phyloP scores from a whole-genome alignment of 2,329 filamentous ascomycete species.

The Beauveria sp. region DNA sequence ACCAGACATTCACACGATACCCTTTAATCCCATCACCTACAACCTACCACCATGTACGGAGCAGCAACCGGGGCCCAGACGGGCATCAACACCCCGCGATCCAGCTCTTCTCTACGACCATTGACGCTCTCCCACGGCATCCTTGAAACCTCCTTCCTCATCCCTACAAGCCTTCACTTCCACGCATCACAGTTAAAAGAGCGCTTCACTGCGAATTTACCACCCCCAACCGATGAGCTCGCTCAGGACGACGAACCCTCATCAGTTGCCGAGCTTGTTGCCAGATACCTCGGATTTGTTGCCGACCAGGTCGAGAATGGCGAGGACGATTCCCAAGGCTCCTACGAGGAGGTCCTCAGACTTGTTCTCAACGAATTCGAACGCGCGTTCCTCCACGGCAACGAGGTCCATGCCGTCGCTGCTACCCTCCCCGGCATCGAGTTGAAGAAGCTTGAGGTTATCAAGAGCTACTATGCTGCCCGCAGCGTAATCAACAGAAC shows the following conservation, averaged over 20 bases:
- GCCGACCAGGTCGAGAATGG: constrained; percentile 85
- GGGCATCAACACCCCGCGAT: constrained; percentile 93
- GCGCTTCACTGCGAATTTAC: constrained; percentile 75
- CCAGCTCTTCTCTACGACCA: constrained; percentile 83
- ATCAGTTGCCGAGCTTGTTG: constrained; percentile 84
- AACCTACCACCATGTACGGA: constrained; percentile 66
- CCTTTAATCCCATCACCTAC: constrained; percentile 19
- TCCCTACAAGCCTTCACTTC: constrained; percentile 93
- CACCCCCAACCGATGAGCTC: constrained; percentile 88
- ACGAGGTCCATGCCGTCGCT: constrained; percentile 89
- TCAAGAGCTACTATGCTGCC: constrained; percentile 86
- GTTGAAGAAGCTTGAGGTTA: constrained; percentile 83
- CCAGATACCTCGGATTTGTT: constrained; percentile 85
- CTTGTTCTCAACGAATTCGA: constrained; percentile 93
- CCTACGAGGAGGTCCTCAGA: constrained; percentile 88
- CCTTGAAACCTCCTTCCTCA: constrained; percentile 91
- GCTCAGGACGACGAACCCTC: constrained; percentile 99
- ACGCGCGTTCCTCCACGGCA: constrained; percentile 85
- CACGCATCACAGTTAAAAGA: constrained; percentile 93
- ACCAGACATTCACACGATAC: constrained; percentile 33
- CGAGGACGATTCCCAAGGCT: constrained; percentile 81
- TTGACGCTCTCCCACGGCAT: constrained; percentile 87
- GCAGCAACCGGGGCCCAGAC: constrained; percentile 79
- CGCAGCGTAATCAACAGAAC: constrained; percentile 75
- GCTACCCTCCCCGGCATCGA: constrained; percentile 82